These are phyloP conservation scores for Coleophoma eucalyptorum DNA, from an alignment of 2,329 filamentous ascomycete genomes.

Conservation along the genomic window DNA sequence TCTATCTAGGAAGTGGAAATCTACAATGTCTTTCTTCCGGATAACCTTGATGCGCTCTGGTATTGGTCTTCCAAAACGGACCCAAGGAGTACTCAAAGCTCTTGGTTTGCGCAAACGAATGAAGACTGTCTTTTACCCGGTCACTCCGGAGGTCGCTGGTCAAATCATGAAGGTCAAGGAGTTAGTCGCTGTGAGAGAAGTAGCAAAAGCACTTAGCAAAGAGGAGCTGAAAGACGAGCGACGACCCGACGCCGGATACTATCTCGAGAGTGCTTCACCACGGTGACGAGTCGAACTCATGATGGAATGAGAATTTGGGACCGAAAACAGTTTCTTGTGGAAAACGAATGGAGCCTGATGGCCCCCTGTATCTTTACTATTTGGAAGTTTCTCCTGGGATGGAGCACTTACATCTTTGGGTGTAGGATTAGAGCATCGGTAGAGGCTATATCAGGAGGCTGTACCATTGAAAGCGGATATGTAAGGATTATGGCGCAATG, in stretches of 20 bases:
- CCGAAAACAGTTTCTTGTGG: too few species aligned
- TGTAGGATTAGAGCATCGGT: too few species aligned
- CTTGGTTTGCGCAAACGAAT: conserved; percentile 70
- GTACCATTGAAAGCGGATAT: too few species aligned
- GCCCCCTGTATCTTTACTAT: too few species aligned
- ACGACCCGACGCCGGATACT: conserved; percentile 65
- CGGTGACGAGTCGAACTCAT: conserved; percentile 9
- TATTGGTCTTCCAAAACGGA: conserved; percentile 65
- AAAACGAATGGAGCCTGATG: too few species aligned
- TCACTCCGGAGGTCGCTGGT: conserved; percentile 62
- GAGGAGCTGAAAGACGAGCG: conserved; percentile 57
- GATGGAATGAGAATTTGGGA: too few species aligned
- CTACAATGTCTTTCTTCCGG: conserved; percentile 61
- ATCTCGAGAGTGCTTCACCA: conserved; percentile 48
- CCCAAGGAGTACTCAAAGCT: conserved; percentile 62
- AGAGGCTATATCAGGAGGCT: too few species aligned
- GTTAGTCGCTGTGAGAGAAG: conserved; percentile 64
- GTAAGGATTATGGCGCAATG: too few species aligned
- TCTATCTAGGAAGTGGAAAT: too few species aligned
- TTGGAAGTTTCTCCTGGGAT: too few species aligned
- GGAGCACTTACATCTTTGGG: too few species aligned
- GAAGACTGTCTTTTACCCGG: conserved; percentile 69
- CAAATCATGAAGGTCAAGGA: conserved; percentile 77
- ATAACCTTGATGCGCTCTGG: conserved; percentile 70
- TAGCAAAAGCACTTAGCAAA: conserved; percentile 54